Evolutionary conservation across 192 early-diverging fungal species (phyloP), one percentile per base, ranked within the genome.

Genomic region (Podila horticola): DNA sequence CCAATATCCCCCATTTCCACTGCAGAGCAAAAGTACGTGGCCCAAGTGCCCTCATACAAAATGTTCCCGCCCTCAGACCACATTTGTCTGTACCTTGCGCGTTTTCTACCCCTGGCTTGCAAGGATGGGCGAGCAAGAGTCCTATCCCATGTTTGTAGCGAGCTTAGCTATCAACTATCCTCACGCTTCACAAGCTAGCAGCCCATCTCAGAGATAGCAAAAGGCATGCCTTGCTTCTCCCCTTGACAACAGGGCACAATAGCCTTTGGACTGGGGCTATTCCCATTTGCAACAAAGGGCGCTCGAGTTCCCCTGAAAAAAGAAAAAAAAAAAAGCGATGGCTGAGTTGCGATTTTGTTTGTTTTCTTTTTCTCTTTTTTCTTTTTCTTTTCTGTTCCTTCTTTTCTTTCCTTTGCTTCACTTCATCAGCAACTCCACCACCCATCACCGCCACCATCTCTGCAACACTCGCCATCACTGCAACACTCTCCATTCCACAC

Each of bases 321-420:
- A 65, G 30, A 19, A 24, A 48, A 65, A 65, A 28, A n/a, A 17
- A 55, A 34, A 22, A 15, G 30, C 10, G 30, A 55, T 19, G 19
- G 30, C 28, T 33, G 28, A 67, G 41, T 45, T 19, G 59, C 59
- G 58, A 17, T 30, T 24, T 19, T 30, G 41, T 58, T 55, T 51
- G 51, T 55, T 55, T 62, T 70, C 58, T 70, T 70, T 60, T 62
- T 59, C 17, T 51, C 60, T 70, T 70, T 61, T 70, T 24, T 71
- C 62, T 71, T 36, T 71, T 58, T 34, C 49, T 31, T 61, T 58
- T 69, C 48, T 62, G 6, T 19, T 26, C 5, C 33, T 36, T 31
- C 59, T n/a, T 22, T 9, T 29, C 51, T 41, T 64, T 4, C 2
- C 3, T 33, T 64, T 49, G 5, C 28, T 28, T 12, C 22, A 15